Conservation (phyloP, 2,329 filamentous ascomycete genomes). For the Geosmithia morbida region DNA sequence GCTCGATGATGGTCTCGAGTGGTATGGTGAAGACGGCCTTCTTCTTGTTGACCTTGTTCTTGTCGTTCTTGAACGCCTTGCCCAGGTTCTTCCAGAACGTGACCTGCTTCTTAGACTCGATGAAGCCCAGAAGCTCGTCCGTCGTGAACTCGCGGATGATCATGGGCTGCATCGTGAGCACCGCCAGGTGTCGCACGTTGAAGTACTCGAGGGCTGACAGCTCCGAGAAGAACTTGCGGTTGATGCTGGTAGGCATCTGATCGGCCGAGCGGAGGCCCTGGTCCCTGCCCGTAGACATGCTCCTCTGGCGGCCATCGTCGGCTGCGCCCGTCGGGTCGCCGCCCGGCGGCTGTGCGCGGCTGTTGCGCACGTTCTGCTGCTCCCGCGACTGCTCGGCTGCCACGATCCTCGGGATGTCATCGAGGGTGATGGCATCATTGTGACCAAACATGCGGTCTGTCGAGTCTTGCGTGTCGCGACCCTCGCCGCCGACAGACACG, state of each 20-base stretch:
- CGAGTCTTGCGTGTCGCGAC: conserved; percentile 30
- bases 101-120: conserved; percentile 75
- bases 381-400: conserved; percentile 91
- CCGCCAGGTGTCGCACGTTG: conserved; percentile 88
- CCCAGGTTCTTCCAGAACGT: conserved; percentile 98
- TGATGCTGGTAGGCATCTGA: conserved; percentile 31
- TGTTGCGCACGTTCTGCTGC: conserved; percentile 57
- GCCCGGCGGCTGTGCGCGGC: neutral
- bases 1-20: conserved; percentile 77
- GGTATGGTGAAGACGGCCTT: conserved; percentile 89
- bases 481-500: conserved; percentile 54
- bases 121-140: conserved; percentile 81
- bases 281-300: conserved; percentile 37
- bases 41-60: conserved; percentile 65
- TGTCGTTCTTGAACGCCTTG: conserved; percentile 86
- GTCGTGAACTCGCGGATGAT: conserved; percentile 84
- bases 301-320: conserved; percentile 46
- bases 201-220: conserved; percentile 93
- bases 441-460: conserved; percentile 78
- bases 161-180: conserved; percentile 87
- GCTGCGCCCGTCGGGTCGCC: neutral
- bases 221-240: conserved; percentile 88
- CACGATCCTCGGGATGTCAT: conserved; percentile 92
- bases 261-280: conserved; percentile 37
- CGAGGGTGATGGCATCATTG: conserved; percentile 81